Evolutionary conservation across 83 land plant genomes (phyloP), one percentile per base, ranked within the genome.

Genomic region (Diphasiastrum complanatum): DNA sequence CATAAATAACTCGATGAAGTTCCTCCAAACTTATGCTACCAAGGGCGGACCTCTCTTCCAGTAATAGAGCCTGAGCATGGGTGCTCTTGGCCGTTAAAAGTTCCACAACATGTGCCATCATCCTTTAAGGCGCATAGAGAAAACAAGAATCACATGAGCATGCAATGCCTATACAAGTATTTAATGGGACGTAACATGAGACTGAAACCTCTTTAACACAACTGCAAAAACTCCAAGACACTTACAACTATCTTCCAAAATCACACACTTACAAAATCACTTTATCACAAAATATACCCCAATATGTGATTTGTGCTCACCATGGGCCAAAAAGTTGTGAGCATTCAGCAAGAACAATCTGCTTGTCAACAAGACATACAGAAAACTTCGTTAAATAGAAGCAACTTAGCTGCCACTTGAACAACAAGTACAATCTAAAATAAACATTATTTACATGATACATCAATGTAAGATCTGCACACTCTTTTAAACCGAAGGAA

Each of bases 301-400:
- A 47, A n/a, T 19, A 47, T 47, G n/a, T n/a, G 6, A 47, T 20
- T 31, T 28, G 14, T 30, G n/a, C 62, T 83, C 69, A 92, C 98
- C 98, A 92, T n/a, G 98, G 87, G 50, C 85, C 89, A 78, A 92
- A 88, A 24, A 78, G 26, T 61, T 67, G 71, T 16, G 81, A 76
- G 75, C 91, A 92, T 60, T 88, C 91, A 27, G 91, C 91, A 43
- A 92, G 68, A 10, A 88, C 83, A 55, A 92, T 85, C 98, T 92
- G 83, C 48, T 64, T 33, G n/a, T 31, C 34, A 35, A 45, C 61
- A 49, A 24, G 30, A 8, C 25, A 5, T 36, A 4, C n/a, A 56
- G 2, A 2, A n/a, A 30, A 12, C 19, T 3, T 34, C 51, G n/a
- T 23, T 33, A 33, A 11, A 30, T 10, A 30, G 31, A 2, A 24